phyloP scores from a whole-genome alignment of 306 rosid species.

The Spatholobus suberectus region DNA sequence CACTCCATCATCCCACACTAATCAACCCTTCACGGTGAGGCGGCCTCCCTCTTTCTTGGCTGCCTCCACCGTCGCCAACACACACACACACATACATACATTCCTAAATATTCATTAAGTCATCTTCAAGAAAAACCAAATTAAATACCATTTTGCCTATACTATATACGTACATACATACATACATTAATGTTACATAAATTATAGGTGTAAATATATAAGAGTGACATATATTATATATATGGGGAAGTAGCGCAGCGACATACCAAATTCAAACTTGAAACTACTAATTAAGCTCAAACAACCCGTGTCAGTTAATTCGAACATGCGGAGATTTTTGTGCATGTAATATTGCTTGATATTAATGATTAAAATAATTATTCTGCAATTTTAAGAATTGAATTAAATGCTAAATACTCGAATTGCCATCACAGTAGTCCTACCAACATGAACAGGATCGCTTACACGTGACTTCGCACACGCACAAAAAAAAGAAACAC shows the following conservation, averaged over 20 bases:
- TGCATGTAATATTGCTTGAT: neutral
- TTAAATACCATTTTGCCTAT: neutral
- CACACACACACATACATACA: neutral
- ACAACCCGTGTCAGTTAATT: too few relatives aligned
- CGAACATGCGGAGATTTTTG: too few relatives aligned
- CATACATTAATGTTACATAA: too few relatives aligned
- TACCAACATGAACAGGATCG: too few relatives aligned
- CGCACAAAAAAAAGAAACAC: too few relatives aligned
- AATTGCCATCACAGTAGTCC: too few relatives aligned
- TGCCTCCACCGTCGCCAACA: conserved; percentile 39
- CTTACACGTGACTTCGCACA: too few relatives aligned
- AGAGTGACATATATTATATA: neutral
- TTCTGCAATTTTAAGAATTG: too few relatives aligned
- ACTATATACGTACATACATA: too few relatives aligned
- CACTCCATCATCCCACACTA: neutral
- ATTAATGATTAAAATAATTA: neutral
- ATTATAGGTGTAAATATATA: neutral
- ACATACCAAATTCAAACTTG: too few relatives aligned
- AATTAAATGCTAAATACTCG: too few relatives aligned
- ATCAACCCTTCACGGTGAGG: conserved; percentile 38
- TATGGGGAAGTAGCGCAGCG: neutral
- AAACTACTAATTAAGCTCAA: too few relatives aligned
- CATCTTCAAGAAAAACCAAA: neutral
- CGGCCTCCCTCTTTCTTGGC: conserved; percentile 34
- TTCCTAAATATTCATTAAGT: neutral